Evolutionary conservation across 257 asterid genomes (phyloP).

Genomic region (Solanum chmielewskii): DNA sequence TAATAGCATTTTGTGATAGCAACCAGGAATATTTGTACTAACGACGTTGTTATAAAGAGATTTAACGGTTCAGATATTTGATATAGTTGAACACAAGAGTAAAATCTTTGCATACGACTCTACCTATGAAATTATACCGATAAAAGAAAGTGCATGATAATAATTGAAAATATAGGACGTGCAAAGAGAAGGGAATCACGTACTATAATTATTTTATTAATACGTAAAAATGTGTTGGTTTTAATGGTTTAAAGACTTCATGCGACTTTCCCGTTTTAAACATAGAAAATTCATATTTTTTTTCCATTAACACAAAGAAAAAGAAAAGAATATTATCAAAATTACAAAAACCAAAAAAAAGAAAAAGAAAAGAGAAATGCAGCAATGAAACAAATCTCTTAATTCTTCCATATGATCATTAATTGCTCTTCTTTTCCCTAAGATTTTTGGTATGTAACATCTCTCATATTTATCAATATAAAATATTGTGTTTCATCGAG

Average conservation of each 20-base stretch:
- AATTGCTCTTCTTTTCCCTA: background rate
- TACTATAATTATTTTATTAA: no score
- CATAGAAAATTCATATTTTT: background rate
- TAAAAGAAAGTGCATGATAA: background rate
- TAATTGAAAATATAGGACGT: background rate
- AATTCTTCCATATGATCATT: background rate
- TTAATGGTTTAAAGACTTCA: conserved; percentile 8
- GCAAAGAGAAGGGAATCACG: no score
- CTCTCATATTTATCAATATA: background rate
- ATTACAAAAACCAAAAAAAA: no score
- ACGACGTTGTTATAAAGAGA: background rate
- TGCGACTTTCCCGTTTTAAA: conserved; percentile 21
- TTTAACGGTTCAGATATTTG: background rate
- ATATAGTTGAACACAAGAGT: background rate
- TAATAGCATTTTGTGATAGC: background rate
- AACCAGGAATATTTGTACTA: background rate
- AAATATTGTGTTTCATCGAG: background rate
- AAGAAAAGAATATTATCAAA: background rate
- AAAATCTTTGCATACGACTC: background rate
- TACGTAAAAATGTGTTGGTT: background rate
- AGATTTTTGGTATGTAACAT: background rate
- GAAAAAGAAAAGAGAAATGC: background rate
- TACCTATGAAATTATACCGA: background rate
- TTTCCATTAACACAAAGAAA: background rate
- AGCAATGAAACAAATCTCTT: background rate